These are phyloP conservation scores for Geotrichum cucujoidarum DNA, from an alignment of 1,139 yeast genomes.

Conservation along the genomic window DNA sequence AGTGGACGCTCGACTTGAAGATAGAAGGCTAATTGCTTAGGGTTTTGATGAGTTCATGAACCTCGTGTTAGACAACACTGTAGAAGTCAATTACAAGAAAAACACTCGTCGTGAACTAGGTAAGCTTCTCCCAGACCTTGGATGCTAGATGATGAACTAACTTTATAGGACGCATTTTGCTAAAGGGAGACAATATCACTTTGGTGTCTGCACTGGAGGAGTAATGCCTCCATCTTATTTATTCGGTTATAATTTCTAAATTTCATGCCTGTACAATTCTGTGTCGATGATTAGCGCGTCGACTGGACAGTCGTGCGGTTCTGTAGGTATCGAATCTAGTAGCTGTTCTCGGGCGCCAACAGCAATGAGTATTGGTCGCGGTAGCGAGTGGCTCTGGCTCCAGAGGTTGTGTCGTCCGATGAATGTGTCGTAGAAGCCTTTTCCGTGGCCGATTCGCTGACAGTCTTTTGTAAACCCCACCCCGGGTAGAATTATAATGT, in stretches of 20 bases:
- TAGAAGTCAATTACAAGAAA: constrained; percentile 50
- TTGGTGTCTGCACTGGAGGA: constrained; percentile 57
- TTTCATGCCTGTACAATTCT: constrained; percentile 2
- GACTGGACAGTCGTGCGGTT: constrained; percentile 62
- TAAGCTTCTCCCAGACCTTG: constrained; percentile 17
- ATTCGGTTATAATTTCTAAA: background rate
- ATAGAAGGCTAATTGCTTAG: constrained; percentile 24
- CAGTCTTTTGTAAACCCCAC: constrained; percentile 62
- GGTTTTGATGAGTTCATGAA: constrained; percentile 99
- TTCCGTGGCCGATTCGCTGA: constrained; percentile 83
- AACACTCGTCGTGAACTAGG: constrained; percentile 47
- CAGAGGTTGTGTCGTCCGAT: constrained; percentile 47
- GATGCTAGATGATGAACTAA: background rate
- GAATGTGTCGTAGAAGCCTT: constrained; percentile 85
- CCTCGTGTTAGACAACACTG: constrained; percentile 84
- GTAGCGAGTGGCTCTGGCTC: constrained; percentile 24
- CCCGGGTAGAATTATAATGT: constrained; percentile 76
- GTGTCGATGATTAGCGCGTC: constrained; percentile 52
- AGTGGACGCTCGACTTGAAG: too few species aligned
- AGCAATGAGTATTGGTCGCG: constrained; percentile 46
- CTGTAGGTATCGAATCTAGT: constrained; percentile 56
- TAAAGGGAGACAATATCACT: constrained; percentile 93
- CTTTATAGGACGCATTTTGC: constrained; percentile 48
- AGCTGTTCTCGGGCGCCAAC: constrained; percentile 68
- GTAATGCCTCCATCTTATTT: constrained; percentile 2